phyloP scores from a whole-genome alignment of 441 rosid species.

The Gossypium davidsonii region DNA sequence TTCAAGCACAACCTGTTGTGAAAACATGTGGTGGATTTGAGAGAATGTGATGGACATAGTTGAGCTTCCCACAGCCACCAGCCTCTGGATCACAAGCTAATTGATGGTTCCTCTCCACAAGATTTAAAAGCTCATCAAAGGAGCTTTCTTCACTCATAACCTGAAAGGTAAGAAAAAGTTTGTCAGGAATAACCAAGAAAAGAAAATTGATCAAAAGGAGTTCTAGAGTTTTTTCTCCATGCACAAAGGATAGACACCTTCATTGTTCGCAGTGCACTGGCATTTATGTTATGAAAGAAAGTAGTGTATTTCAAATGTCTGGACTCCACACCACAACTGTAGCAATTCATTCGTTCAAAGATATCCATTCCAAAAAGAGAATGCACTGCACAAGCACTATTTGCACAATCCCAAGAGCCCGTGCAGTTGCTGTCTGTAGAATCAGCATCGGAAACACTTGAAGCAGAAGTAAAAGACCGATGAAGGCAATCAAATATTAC shows the following conservation, averaged over 20 bases:
- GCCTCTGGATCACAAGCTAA: slow-evolving; percentile 76
- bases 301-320: slow-evolving; percentile 87
- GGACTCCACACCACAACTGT: slow-evolving; percentile 73
- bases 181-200: slow-evolving; percentile 15
- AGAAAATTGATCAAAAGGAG: background rate
- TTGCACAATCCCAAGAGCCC: slow-evolving; percentile 82
- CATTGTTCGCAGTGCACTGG: slow-evolving; percentile 80
- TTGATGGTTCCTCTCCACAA: slow-evolving; percentile 85
- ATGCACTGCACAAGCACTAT: slow-evolving; percentile 66
- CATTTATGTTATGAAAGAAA: slow-evolving; percentile 88
- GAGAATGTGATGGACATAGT: slow-evolving; percentile 72
- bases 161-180: slow-evolving; percentile 33
- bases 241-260: slow-evolving; percentile 40
- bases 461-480: slow-evolving; percentile 60
- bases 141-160: slow-evolving; percentile 57
- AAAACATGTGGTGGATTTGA: slow-evolving; percentile 71
- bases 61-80: slow-evolving; percentile 83
- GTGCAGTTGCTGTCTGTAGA: slow-evolving; percentile 51
- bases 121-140: slow-evolving; percentile 66
- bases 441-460: slow-evolving; percentile 53
- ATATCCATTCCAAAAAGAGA: slow-evolving; percentile 89
- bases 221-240: background rate
- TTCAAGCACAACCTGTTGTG: slow-evolving; percentile 51
- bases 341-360: slow-evolving; percentile 75
- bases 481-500: slow-evolving; percentile 92